A percentile compares a stretch with the other conserved stretches of the same genome.
These are phyloP conservation scores for Alopecurus myosuroides DNA, from an alignment of 176 grass and related monocot genomes.

Conservation along the genomic window DNA sequence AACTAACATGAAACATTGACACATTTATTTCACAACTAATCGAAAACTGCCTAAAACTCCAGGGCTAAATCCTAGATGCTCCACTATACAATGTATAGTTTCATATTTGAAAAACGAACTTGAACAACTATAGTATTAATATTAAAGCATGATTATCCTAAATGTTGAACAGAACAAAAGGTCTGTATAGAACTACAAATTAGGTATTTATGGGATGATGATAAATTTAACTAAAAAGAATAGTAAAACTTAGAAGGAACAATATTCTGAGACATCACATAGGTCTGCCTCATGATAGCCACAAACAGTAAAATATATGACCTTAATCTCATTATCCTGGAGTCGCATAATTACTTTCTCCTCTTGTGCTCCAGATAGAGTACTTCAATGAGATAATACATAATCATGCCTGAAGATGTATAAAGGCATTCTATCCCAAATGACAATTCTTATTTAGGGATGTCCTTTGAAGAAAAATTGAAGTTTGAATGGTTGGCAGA, in stretches of 20 bases:
- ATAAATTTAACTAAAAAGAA: neutral
- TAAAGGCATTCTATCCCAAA: neutral
- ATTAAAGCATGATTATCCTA: neutral
- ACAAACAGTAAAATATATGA: neutral
- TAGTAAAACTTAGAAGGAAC: neutral
- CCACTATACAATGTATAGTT: too few species aligned
- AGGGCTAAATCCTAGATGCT: too few species aligned
- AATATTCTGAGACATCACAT: neutral
- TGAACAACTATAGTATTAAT: too few species aligned
- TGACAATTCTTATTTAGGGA: neutral
- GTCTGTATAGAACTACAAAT: neutral
- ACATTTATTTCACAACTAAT: too few species aligned
- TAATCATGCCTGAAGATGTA: neutral
- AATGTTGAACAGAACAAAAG: neutral
- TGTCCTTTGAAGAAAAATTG: too few species aligned
- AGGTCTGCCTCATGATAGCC: neutral
- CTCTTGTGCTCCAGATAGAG: conserved; percentile 13
- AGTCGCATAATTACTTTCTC: neutral
- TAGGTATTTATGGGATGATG: neutral
- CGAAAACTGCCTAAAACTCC: too few species aligned
- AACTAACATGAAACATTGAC: too few species aligned
- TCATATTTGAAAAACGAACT: too few species aligned
- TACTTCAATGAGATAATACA: neutral
- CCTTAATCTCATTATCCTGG: neutral
- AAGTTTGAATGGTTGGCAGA: too few species aligned